These are phyloP conservation scores for Fraxinus albicans DNA, from an alignment of 305 asterid species.

Conservation along the genomic window DNA sequence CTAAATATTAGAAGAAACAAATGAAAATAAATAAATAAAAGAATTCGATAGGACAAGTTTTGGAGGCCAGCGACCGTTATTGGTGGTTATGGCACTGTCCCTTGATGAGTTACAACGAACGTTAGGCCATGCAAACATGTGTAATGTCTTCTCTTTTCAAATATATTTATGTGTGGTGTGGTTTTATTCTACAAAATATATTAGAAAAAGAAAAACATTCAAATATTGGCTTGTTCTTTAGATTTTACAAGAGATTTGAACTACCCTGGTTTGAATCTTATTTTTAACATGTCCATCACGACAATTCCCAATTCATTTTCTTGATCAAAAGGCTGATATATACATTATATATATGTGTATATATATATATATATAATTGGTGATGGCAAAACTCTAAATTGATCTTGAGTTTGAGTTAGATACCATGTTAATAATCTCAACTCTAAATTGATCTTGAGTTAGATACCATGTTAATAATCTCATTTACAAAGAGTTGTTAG, in stretches of 20 bases:
- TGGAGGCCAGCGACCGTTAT: conserved; percentile 27
- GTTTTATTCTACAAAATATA: neutral
- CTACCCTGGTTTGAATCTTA: no score
- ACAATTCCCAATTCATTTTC: neutral
- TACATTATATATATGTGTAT: no score
- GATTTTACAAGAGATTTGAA: neutral
- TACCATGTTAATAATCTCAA: neutral
- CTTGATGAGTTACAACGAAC: conserved; percentile 28
- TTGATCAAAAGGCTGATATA: no score
- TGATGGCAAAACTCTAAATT: neutral
- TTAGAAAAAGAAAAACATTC: neutral
- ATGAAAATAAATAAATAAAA: neutral
- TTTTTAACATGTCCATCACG: no score
- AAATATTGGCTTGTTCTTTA: neutral
- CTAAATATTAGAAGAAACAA: neutral
- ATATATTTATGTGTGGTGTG: neutral
- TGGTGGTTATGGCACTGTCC: conserved; percentile 43
- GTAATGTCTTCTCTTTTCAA: conserved; percentile 4
- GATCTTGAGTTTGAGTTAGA: neutral
- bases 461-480: neutral
- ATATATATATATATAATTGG: neutral
- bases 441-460: neutral
- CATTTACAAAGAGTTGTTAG: neutral
- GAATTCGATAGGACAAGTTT: neutral
- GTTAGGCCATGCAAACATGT: conserved; percentile 29